A percentile compares a stretch with the other conserved stretches of the same genome.
Evolutionary conservation across 2,329 filamentous ascomycete species (phyloP).

Genomic region (Talaromyces pinophilus): DNA sequence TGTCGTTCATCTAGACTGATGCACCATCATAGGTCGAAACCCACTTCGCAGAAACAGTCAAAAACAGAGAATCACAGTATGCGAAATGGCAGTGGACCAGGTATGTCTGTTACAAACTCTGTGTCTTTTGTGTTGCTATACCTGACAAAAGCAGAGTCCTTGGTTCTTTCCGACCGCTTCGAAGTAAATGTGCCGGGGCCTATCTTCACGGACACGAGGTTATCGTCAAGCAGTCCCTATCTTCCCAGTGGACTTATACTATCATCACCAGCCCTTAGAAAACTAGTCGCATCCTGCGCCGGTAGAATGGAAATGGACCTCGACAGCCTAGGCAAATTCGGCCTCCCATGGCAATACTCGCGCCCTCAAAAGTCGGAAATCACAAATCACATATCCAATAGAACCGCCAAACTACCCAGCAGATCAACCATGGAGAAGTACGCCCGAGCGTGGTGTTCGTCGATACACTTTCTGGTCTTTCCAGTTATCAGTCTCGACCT

Average conservation of each 20-base stretch:
- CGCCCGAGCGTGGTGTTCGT: not conserved
- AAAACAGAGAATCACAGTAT: not conserved
- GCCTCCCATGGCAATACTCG: not conserved
- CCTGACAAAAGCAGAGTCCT: not conserved
- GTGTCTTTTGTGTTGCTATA: not conserved
- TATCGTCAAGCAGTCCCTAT: not conserved
- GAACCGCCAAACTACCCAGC: not conserved
- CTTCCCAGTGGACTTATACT: not conserved
- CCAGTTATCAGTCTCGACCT: not conserved
- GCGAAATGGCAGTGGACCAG: not conserved
- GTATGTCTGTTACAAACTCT: not conserved
- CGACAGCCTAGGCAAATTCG: not conserved
- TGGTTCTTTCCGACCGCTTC: not conserved
- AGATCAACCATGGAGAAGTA: not conserved
- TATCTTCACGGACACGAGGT: not conserved
- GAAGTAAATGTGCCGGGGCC: not conserved
- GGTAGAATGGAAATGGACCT: not conserved
- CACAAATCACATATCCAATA: not conserved
- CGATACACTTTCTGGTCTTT: not conserved
- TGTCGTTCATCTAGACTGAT: too few relatives aligned
- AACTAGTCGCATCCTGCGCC: not conserved
- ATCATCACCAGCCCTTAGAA: not conserved
- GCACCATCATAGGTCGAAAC: not conserved
- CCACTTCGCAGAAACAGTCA: not conserved
- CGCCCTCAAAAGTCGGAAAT: not conserved